These are phyloP conservation scores for Vigna hirtella DNA, from an alignment of 306 rosid species.

Conservation along the genomic window DNA sequence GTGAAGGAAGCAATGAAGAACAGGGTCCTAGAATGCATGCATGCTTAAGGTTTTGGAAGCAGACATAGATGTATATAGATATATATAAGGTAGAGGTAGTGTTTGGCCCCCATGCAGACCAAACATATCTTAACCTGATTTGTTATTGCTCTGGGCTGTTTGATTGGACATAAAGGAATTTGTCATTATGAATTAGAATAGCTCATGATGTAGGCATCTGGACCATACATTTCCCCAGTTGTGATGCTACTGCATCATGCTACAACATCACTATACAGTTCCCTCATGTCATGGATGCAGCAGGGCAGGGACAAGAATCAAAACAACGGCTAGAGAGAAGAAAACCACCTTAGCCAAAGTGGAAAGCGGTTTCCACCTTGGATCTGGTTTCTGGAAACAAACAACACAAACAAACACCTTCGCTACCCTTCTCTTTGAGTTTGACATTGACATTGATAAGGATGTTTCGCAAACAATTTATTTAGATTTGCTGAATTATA, in stretches of 20 bases:
- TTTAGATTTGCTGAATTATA: constrained; percentile 20
- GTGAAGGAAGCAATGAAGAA: neutral
- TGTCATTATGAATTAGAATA: constrained; percentile 55
- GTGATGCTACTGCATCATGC: constrained; percentile 29
- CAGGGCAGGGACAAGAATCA: constrained; percentile 20
- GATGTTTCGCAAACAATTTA: constrained; percentile 30
- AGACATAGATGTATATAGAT: neutral
- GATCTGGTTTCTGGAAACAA: constrained; percentile 25
- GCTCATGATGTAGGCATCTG: constrained; percentile 34
- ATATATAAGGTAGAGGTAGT: neutral
- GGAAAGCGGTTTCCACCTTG: constrained; percentile 47
- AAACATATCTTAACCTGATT: constrained; percentile 43
- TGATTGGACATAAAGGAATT: constrained; percentile 67
- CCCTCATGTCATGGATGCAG: constrained; percentile 38
- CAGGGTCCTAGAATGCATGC: neutral
- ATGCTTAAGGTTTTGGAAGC: neutral
- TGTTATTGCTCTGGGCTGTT: constrained; percentile 40
- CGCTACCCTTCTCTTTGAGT: constrained; percentile 27
- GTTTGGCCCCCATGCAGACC: constrained; percentile 36
- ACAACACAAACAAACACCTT: constrained; percentile 39
- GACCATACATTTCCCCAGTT: constrained; percentile 49
- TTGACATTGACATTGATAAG: constrained; percentile 37
- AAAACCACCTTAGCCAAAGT: constrained; percentile 50
- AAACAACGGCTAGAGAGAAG: constrained; percentile 57
- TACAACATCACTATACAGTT: constrained; percentile 10